Base-by-base conservation (phyloP, 1,284 basidiomycete genomes). In the Apiotrichum mycotoxinovorans region DNA sequence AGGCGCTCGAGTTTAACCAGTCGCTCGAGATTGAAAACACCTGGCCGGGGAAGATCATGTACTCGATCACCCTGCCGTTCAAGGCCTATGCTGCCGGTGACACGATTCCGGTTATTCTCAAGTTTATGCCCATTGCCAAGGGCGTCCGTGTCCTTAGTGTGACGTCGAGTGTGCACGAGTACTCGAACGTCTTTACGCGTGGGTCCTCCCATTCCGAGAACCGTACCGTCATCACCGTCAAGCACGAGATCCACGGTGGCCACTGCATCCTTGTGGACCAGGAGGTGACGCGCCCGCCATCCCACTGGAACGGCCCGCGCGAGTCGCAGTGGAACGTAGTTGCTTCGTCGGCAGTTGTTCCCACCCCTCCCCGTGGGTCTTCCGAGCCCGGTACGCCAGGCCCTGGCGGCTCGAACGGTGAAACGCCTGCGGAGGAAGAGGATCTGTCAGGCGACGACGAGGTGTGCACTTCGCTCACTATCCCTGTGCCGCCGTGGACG, bases 21-120 rank as follows among this genome's bases (percentile, higher is more conserved):
- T 92, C 91, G 1, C 83, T 95, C 58, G 93, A 97, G 75, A 80
- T 82, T 52, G 91, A 95, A 76, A 95, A 94, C 75, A 93, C 91
- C 15, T 97, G 93, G 93, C 92, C 93, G 0, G 88, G 88, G 40
- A 97, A 95, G 78, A 79, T 94, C 73, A 92, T 92, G 88, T 93
- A 93, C 76, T 86, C 87, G 9, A 84, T 94, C 68, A 77, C 77
- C 0, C 60, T 79, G 2, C 77, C 77, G 12, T 76, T 71, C 70
- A 79, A 79, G 64, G 93, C 92, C 0, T 96, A 89, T 84, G 89
- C 91, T 0, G 88, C 87, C 0, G 91, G 92, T 7, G 91, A 95
- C 75, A 83, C 82, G 17, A 79, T 95, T 54, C 87, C 86, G 0
- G 86, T 89, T 0, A 80, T 88, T 22, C 82, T 91, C 76, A 95